phyloP scores from a whole-genome alignment of 192 early-diverging fungal genomes.

The Rhizophagus clarus region DNA sequence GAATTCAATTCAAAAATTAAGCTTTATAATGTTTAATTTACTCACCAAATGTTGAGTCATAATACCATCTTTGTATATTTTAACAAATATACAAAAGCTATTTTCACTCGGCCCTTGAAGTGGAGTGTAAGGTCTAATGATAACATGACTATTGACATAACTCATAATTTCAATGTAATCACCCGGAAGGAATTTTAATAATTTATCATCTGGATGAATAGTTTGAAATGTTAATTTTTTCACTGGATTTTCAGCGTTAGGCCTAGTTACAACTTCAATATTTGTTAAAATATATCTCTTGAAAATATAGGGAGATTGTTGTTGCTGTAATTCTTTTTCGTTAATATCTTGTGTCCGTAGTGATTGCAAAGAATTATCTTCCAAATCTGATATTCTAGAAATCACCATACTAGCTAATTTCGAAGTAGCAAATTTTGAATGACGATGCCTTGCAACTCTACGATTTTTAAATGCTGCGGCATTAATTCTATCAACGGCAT shows the following conservation, averaged over 20 bases:
- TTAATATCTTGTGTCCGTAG: neutral
- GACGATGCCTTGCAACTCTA: slow-evolving; percentile 9
- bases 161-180: slow-evolving; percentile 29
- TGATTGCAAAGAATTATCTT: too few relatives aligned
- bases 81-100: slow-evolving; percentile 12
- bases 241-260: neutral
- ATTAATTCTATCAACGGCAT: slow-evolving; percentile 2
- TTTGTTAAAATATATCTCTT: slow-evolving; percentile 21
- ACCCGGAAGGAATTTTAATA: slow-evolving; percentile 25
- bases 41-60: slow-evolving; percentile 12
- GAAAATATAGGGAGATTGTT: neutral
- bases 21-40: neutral
- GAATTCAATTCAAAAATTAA: neutral
- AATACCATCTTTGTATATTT: slow-evolving; percentile 12
- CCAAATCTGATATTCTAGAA: neutral
- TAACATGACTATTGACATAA: neutral
- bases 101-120: neutral
- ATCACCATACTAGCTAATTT: slow-evolving; percentile 13
- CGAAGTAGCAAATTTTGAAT: slow-evolving; percentile 18
- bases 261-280: slow-evolving; percentile 4
- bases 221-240: slow-evolving; percentile 18
- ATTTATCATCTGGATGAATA: neutral
- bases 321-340: neutral
- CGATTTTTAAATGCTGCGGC: neutral
- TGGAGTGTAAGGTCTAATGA: slow-evolving; percentile 13